A percentile compares a stretch with the other conserved stretches of the same genome.
Evolutionary conservation across 1,284 basidiomycete species (phyloP).

Genomic region (Cryptococcus jaspeensis): DNA sequence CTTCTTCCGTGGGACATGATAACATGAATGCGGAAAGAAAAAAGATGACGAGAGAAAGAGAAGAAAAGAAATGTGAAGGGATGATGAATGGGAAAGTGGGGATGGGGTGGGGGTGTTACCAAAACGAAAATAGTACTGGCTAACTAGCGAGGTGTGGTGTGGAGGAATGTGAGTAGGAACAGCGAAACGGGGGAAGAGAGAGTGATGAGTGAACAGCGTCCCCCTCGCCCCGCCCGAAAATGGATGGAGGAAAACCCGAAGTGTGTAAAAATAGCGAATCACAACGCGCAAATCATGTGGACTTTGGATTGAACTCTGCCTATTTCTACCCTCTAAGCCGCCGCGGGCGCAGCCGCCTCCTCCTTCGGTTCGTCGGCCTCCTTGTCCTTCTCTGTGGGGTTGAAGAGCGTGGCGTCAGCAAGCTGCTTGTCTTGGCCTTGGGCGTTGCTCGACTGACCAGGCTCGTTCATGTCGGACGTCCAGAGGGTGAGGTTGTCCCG

Average conservation of each 20-base stretch:
- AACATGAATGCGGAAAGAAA: too few species aligned
- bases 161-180: not conserved
- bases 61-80: too few species aligned
- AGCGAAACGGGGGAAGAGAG: too few species aligned
- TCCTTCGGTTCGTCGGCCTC: conserved; percentile 40
- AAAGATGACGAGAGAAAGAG: too few species aligned
- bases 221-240: too few species aligned
- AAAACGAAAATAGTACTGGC: too few species aligned
- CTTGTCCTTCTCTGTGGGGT: conserved; percentile 36
- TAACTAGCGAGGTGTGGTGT: too few species aligned
- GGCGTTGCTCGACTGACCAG: conserved; percentile 24
- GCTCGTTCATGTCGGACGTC: conserved; percentile 85
- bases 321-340: conserved; percentile 25
- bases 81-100: too few species aligned
- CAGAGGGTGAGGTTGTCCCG: conserved; percentile 98
- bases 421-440: too few species aligned
- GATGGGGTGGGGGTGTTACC: too few species aligned
- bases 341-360: conserved; percentile 36
- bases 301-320: not conserved
- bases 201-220: too few species aligned
- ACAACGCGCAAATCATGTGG: not conserved
- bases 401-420: conserved; percentile 51
- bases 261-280: not conserved
- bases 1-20: not conserved
- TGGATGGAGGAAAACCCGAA: not conserved